These are phyloP conservation scores for Cornus florida DNA, from an alignment of 148 eudicot species.

Conservation along the genomic window DNA sequence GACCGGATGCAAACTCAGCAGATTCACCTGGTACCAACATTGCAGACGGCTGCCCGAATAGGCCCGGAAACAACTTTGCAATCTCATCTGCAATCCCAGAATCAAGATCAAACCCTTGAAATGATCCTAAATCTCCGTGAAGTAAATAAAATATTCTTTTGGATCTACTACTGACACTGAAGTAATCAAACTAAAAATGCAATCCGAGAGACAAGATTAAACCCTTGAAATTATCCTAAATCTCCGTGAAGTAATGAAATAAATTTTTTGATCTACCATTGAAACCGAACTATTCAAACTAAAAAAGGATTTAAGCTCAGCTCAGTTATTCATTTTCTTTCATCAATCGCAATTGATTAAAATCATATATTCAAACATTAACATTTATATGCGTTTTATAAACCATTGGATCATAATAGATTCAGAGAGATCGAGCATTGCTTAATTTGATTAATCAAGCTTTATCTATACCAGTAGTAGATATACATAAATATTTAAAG, in stretches of 20 bases:
- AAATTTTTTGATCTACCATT: too few relatives aligned
- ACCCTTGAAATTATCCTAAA: constrained; percentile 1
- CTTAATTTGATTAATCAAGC: not conserved
- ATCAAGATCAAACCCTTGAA: constrained; percentile 11
- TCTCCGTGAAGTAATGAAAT: too few relatives aligned
- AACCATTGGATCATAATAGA: not conserved
- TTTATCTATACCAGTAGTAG: not conserved
- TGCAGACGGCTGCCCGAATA: constrained; percentile 89
- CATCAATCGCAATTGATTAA: not conserved
- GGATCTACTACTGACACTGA: too few relatives aligned
- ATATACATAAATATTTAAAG: not conserved
- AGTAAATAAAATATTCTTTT: not conserved
- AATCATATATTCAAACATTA: not conserved
- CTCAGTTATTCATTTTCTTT: not conserved
- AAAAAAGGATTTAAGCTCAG: not conserved
- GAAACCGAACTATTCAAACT: not conserved
- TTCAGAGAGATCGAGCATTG: constrained; percentile 10
- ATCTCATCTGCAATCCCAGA: constrained; percentile 69
- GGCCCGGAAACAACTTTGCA: constrained; percentile 77
- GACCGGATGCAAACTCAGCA: constrained; percentile 33
- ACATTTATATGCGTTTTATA: not conserved
- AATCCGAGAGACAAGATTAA: not conserved
- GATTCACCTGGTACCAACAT: constrained; percentile 62
- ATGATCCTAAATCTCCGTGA: not conserved
- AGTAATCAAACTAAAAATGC: too few relatives aligned